Evolutionary conservation across 805 yeast species (phyloP).

Genomic region (Metschnikowia drakensbergensis): DNA sequence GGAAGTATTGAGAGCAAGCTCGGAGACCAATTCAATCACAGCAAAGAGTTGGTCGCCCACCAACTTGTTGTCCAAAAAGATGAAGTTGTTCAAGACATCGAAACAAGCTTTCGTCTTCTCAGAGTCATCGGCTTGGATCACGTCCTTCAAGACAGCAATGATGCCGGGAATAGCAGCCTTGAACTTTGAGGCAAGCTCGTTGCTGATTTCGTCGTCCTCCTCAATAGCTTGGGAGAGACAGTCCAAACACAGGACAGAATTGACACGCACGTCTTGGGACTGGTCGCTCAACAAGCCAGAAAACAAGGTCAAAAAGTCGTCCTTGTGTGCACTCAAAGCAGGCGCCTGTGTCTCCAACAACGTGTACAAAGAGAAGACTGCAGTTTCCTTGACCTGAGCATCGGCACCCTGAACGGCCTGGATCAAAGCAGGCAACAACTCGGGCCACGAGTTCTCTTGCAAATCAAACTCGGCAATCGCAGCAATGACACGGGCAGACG

Average conservation of each 20-base stretch:
- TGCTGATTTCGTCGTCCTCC: constrained; percentile 47
- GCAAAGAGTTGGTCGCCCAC: constrained; percentile 71
- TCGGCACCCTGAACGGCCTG: constrained; percentile 48
- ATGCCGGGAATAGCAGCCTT: constrained; percentile 69
- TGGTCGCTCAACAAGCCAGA: constrained; percentile 60
- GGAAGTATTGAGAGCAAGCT: constrained; percentile 61
- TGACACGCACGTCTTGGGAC: constrained; percentile 72
- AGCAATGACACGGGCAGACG: constrained; percentile 84
- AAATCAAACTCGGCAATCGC: constrained; percentile 79
- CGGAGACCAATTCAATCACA: constrained; percentile 68
- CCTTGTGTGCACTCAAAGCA: constrained; percentile 52
- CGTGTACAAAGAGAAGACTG: constrained; percentile 73
- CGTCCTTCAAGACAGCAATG: constrained; percentile 75
- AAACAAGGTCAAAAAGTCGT: constrained; percentile 70
- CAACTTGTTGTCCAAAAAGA: constrained; percentile 70
- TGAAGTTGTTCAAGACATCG: constrained; percentile 77
- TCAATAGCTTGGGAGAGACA: constrained; percentile 65
- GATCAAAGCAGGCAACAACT: constrained; percentile 67
- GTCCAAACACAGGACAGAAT: constrained; percentile 78
- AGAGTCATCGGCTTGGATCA: constrained; percentile 65
- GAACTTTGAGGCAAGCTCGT: constrained; percentile 50
- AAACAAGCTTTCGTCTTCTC: constrained; percentile 72
- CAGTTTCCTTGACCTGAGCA: constrained; percentile 69
- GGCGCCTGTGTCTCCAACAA: constrained; percentile 69
- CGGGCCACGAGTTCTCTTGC: constrained; percentile 63